Base-by-base conservation (phyloP, 176 grass and related monocot genomes). In the Chrysopogon serrulatus region DNA sequence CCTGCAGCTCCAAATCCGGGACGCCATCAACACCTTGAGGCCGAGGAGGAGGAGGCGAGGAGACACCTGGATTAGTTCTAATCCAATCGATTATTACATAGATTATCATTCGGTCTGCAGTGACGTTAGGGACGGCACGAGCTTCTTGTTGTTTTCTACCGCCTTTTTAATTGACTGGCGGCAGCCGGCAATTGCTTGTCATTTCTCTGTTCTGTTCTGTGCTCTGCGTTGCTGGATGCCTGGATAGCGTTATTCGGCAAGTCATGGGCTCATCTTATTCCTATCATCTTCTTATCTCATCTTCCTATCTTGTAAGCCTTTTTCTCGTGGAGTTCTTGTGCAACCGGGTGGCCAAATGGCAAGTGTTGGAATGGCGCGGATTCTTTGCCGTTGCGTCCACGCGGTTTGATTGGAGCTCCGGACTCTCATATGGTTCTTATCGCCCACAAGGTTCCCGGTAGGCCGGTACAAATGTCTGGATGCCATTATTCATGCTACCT, bases 71-170 rank as follows among this genome's bases (percentile, higher is more conserved):
- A 16, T 30, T 31, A 31, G 59, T 62, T 62, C 26, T 30, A 62
- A 30, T 30, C 59, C 59, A 62, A 7, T 40, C 39, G 9, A 5
- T 30, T 6, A 1, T 62, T 28, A 6, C 18, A 70, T 63, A 76
- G 41, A 8, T 54, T 71, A 86, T 89, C 83, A 41, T 76, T 69
- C 70, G 10, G 61, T 33, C 15, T 27, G 78, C 3, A 19, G 43
- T 82, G 78, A 86, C 72, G 88, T 37, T 19, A 44, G 27, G 88
- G 83, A 31, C 78, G 79, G 88, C 88, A 78, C 31, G 6, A 13
- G 26, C 15, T 68, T 41, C 15, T 68, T 41, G 43, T 43, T n/a
- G 40, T 18, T 18, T 24, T 13, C 1, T 4, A 19, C 19, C 23
- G n/a, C 16, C 54, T 56, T 64, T 47, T 47, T 80, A 54, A 61